Conservation (phyloP, 1,284 basidiomycete species). For the Sparassis latifolia region DNA sequence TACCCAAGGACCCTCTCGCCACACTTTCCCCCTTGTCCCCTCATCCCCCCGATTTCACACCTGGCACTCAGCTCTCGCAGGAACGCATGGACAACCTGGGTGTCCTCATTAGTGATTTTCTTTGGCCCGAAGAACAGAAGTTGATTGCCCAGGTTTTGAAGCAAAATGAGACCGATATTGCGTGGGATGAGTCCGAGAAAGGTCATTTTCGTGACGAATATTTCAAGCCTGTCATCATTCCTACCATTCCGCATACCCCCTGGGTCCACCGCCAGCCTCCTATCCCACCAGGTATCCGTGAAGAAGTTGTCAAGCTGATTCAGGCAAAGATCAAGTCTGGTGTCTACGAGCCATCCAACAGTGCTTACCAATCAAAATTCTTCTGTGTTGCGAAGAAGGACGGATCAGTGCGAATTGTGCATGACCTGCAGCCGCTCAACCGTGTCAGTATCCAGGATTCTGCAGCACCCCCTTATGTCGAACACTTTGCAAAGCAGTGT, state of each 20-base stretch:
- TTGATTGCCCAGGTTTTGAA: slow-evolving; percentile 26
- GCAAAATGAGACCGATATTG: slow-evolving; percentile 19
- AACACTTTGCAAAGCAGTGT: slow-evolving; percentile 24
- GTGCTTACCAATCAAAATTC: slow-evolving; percentile 32
- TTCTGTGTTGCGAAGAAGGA: slow-evolving; percentile 35
- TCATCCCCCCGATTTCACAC: slow-evolving; percentile 13
- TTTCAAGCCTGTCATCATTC: slow-evolving; percentile 7
- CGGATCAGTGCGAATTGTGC: slow-evolving; percentile 25
- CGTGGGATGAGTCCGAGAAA: slow-evolving; percentile 4
- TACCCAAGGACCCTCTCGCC: slow-evolving; percentile 26
- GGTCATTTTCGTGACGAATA: slow-evolving; percentile 6
- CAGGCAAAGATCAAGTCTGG: slow-evolving; percentile 25
- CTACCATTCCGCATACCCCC: slow-evolving; percentile 14
- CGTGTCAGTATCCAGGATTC: slow-evolving; percentile 25
- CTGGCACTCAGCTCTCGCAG: slow-evolving; percentile 24
- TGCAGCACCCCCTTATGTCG: slow-evolving; percentile 17
- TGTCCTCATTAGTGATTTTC: slow-evolving; percentile 22
- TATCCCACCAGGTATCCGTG: slow-evolving; percentile 30
- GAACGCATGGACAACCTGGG: slow-evolving; percentile 23
- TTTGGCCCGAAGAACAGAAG: slow-evolving; percentile 23
- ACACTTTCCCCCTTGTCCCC: slow-evolving; percentile 18
- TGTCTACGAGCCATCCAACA: slow-evolving; percentile 31
- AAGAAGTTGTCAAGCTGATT: slow-evolving; percentile 27
- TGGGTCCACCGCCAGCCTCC: slow-evolving; percentile 33
- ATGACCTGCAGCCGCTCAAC: slow-evolving; percentile 26